Percentiles rank a stretch among this genome's conserved stretches.
Conservation (phyloP, 139 green algal species). For the Chlamydomonas schloesseri region DNA sequence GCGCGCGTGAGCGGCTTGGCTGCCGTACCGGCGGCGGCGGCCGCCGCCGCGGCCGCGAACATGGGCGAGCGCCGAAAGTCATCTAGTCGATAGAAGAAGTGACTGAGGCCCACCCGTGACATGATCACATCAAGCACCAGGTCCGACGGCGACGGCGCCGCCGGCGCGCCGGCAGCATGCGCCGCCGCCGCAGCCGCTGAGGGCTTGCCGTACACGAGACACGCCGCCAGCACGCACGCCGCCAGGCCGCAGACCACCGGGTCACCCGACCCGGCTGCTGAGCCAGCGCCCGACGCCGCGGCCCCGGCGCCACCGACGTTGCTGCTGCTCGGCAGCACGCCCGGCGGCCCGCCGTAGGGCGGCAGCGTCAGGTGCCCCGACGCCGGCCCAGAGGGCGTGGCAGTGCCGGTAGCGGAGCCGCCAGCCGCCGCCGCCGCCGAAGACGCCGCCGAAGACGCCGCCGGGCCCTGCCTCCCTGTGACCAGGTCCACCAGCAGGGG, state of each 20-base stretch:
- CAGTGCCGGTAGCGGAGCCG: background rate
- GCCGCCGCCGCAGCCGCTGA: slow-evolving; percentile 34
- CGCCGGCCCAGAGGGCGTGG: background rate
- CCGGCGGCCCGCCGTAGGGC: background rate
- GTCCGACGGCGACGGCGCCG: background rate
- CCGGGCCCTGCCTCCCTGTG: slow-evolving; percentile 2
- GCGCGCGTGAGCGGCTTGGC: slow-evolving; percentile 64
- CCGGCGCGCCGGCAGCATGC: background rate
- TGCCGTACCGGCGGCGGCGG: slow-evolving; percentile 7
- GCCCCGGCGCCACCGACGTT: background rate
- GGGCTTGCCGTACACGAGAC: slow-evolving; percentile 63
- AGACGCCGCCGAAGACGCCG: background rate
- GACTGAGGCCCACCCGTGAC: slow-evolving; percentile 58
- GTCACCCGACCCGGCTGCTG: background rate
- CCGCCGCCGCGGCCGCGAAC: slow-evolving; percentile 44
- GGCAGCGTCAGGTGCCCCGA: background rate
- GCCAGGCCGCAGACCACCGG: slow-evolving; percentile 65
- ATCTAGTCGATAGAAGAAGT: slow-evolving; percentile 65
- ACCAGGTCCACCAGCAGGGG: slow-evolving; percentile 66
- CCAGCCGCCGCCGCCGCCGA: too few relatives aligned
- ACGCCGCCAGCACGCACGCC: slow-evolving; percentile 77
- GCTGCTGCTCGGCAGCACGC: background rate
- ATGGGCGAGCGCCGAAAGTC: slow-evolving; percentile 47
- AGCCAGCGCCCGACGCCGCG: background rate
- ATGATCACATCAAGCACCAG: slow-evolving; percentile 72